Percentiles rank a stretch among this genome's conserved stretches.
phyloP scores from a whole-genome alignment of 345 rosid genomes.

The Pseudoturritis turrita region DNA sequence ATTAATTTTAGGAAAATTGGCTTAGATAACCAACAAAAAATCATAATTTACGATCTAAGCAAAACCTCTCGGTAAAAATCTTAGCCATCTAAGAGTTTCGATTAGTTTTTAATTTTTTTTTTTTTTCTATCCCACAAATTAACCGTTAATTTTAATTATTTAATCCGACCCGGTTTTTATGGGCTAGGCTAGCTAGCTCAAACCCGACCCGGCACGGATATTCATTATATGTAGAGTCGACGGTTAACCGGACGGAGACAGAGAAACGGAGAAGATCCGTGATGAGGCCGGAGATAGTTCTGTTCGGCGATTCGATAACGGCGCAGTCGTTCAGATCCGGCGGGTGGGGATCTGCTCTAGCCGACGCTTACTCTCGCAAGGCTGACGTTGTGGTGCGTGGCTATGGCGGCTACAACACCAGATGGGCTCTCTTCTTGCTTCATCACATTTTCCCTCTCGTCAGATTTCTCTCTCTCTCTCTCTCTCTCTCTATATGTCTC shows the following conservation, averaged over 20 bases:
- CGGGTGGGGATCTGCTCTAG: constrained; percentile 90
- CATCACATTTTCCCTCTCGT: constrained; percentile 70
- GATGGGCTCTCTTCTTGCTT: constrained; percentile 90
- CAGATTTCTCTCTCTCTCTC: not conserved
- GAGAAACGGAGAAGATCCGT: not conserved
- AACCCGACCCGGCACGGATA: not conserved
- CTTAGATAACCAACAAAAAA: no score
- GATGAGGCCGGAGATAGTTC: constrained; percentile 64
- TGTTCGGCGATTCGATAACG: constrained; percentile 92
- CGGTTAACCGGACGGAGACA: constrained; percentile 1
- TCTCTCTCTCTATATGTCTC: not conserved
- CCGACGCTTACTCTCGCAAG: constrained; percentile 78
- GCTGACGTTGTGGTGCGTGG: constrained; percentile 91
- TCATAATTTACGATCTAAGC: no score
- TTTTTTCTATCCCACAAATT: no score
- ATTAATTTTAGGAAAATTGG: no score
- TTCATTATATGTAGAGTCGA: not conserved
- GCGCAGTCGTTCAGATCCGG: constrained; percentile 69
- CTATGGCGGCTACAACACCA: constrained; percentile 86
- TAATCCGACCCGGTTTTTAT: no score
- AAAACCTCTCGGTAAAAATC: no score
- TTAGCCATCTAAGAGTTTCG: no score
- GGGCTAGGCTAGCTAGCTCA: no score
- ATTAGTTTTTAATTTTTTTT: no score
- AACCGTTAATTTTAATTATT: no score